Evolutionary conservation across 306 rosid genomes (phyloP).

Genomic region (Vigna trinervia): DNA sequence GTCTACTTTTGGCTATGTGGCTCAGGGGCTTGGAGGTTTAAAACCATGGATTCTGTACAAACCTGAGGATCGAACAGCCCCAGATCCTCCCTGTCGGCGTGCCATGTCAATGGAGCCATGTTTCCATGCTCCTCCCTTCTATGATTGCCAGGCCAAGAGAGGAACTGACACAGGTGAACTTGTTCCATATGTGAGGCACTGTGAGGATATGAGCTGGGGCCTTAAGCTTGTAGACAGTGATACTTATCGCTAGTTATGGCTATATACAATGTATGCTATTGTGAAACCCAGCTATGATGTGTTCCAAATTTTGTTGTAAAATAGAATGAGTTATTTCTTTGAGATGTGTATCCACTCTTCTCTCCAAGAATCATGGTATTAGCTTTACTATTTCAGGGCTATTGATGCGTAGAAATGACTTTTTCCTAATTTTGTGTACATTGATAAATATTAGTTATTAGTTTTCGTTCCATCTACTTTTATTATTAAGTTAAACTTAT

Average conservation of each 20-base stretch:
- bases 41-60: slow-evolving; percentile 80
- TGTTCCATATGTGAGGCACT: slow-evolving; percentile 77
- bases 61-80: slow-evolving; percentile 68
- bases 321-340: slow-evolving; percentile 30
- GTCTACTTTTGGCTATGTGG: slow-evolving; percentile 88
- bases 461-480: no score
- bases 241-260: neutral
- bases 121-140: slow-evolving; percentile 82
- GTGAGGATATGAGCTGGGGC: slow-evolving; percentile 92
- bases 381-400: neutral
- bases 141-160: slow-evolving; percentile 74
- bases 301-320: slow-evolving; percentile 47
- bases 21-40: slow-evolving; percentile 77
- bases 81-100: slow-evolving; percentile 63
- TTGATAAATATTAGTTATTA: no score
- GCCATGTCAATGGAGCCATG: slow-evolving; percentile 88
- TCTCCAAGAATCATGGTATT: slow-evolving; percentile 1
- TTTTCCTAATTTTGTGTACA: no score
- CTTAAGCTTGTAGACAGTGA: slow-evolving; percentile 65
- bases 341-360: neutral
- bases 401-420: neutral
- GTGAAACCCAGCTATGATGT: neutral
- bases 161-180: slow-evolving; percentile 68
- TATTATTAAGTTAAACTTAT: no score
- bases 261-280: slow-evolving; percentile 27